Evolutionary conservation across 164 flowering plant species (phyloP), one percentile per base, ranked within the genome.

Genomic region (Piper betle): DNA sequence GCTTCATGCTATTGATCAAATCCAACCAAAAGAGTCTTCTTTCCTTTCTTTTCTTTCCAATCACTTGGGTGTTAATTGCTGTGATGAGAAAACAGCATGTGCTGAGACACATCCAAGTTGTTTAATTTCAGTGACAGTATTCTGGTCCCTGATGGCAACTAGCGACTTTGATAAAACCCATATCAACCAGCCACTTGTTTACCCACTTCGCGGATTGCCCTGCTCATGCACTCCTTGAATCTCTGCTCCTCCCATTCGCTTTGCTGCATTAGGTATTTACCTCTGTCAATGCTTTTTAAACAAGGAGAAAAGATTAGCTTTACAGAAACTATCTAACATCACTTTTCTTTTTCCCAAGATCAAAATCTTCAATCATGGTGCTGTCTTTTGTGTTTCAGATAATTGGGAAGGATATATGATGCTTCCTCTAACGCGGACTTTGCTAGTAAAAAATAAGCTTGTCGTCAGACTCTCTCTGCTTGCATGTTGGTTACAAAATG

Each of bases 181-280:
- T 19, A 46, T 43, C 38, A 16, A 15, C 50, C 50, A 46, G 12
- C 50, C 12, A 46, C 11, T 46, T 46, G 15, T 46, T 46, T 46
- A 12, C 50, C 37, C 48, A 55, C 50, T 37, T 67, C 65, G 57
- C 25, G 69, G 13, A 65, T 57, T 12, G 67, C 56, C 18, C 69
- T 68, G 60, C 53, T 52, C 53, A 74, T 39, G 52, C 69, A 71
- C 65, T 70, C 77, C 53, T 56, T 39, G 67, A 74, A 71, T 52
- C 67, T 20, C 38, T 60, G 38, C 60, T 59, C 67, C 59, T 74
- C 69, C 71, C 71, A 74, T 19, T 70, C 71, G 37, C 38, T n/a
- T 3, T 62, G 69, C 74, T 73, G 37, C 50, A 46, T 2, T 1
- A 46, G 50, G 46, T 11, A 42, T 37, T 20, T 59, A 60, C 20